These are phyloP conservation scores for Magnolia officinalis DNA, from an alignment of 164 flowering plant genomes.

Conservation along the genomic window DNA sequence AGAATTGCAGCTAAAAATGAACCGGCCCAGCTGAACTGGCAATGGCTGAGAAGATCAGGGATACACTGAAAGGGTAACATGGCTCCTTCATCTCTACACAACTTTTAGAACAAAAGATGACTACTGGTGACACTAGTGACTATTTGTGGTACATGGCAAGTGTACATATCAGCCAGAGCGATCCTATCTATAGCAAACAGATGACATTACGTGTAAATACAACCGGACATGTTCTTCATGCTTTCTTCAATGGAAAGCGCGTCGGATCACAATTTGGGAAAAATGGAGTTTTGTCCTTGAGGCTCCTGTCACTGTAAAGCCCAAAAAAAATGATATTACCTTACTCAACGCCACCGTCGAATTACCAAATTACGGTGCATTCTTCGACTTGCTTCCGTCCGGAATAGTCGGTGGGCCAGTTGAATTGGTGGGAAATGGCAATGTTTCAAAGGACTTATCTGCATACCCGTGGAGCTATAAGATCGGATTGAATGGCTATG, in stretches of 20 bases:
- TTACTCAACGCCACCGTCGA: slow-evolving; percentile 64
- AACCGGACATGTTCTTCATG: slow-evolving; percentile 65
- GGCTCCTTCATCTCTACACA: slow-evolving; percentile 20
- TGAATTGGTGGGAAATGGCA: slow-evolving; percentile 35
- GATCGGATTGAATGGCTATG: slow-evolving; percentile 7
- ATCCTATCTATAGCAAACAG: slow-evolving; percentile 29
- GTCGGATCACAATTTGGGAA: slow-evolving; percentile 15
- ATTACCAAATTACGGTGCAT: slow-evolving; percentile 49
- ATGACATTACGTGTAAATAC: slow-evolving; percentile 46
- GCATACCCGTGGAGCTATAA: slow-evolving; percentile 43
- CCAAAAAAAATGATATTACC: slow-evolving; percentile 43
- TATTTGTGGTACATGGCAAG: too few species aligned
- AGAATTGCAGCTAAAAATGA: slow-evolving; percentile 31
- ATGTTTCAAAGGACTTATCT: slow-evolving; percentile 43
- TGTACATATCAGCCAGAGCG: slow-evolving; percentile 27
- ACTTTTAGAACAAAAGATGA: slow-evolving; percentile 55
- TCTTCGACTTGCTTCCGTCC: slow-evolving; percentile 29
- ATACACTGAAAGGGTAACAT: slow-evolving; percentile 23
- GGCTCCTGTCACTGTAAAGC: slow-evolving; percentile 26
- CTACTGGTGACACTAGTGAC: slow-evolving; percentile 44
- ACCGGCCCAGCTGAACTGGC: slow-evolving; percentile 41
- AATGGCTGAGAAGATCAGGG: slow-evolving; percentile 44
- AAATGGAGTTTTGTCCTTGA: slow-evolving; percentile 1
- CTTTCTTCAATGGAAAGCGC: slow-evolving; percentile 45
- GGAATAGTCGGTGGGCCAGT: slow-evolving; percentile 56